Percentiles rank a stretch among this genome's conserved stretches.
These are phyloP conservation scores for Ogataea trehalophila DNA, from an alignment of 805 yeast genomes.

Conservation along the genomic window DNA sequence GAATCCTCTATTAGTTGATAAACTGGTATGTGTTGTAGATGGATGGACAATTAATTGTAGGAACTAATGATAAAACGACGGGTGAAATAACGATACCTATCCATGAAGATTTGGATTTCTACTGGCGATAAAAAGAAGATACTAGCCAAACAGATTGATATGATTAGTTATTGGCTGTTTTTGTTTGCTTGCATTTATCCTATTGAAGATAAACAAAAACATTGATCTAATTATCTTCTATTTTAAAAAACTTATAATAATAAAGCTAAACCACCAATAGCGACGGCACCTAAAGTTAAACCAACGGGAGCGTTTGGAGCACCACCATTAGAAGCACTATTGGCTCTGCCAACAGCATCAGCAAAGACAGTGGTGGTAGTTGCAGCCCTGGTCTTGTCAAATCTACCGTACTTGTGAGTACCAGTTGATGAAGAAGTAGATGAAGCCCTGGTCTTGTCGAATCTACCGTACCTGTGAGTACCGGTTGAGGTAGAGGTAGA, in stretches of 20 bases:
- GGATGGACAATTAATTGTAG: no score
- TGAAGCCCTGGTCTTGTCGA: slow-evolving; percentile 40
- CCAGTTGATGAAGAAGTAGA: slow-evolving; percentile 29
- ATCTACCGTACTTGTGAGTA: slow-evolving; percentile 45
- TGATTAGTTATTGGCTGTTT: neutral
- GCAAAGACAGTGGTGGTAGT: slow-evolving; percentile 35
- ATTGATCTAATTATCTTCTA: neutral
- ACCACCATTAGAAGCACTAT: slow-evolving; percentile 21
- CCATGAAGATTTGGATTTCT: no score
- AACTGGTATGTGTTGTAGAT: no score
- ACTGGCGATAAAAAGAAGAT: no score
- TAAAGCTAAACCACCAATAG: slow-evolving; percentile 13
- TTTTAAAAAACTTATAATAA: slow-evolving; percentile 8
- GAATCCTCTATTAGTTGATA: no score
- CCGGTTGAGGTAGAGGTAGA: slow-evolving; percentile 36
- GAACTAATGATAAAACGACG: no score
- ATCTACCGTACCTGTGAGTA: slow-evolving; percentile 54
- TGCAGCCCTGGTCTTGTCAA: slow-evolving; percentile 41
- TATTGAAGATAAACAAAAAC: neutral
- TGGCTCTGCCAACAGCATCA: slow-evolving; percentile 7
- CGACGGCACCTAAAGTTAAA: slow-evolving; percentile 16
- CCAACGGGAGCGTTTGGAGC: slow-evolving; percentile 21
- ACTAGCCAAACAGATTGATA: no score
- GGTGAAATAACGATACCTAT: no score
- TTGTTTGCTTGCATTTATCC: no score